Base-by-base conservation (phyloP, 352 stramenopile species). In the Globisporangium viniferum region DNA sequence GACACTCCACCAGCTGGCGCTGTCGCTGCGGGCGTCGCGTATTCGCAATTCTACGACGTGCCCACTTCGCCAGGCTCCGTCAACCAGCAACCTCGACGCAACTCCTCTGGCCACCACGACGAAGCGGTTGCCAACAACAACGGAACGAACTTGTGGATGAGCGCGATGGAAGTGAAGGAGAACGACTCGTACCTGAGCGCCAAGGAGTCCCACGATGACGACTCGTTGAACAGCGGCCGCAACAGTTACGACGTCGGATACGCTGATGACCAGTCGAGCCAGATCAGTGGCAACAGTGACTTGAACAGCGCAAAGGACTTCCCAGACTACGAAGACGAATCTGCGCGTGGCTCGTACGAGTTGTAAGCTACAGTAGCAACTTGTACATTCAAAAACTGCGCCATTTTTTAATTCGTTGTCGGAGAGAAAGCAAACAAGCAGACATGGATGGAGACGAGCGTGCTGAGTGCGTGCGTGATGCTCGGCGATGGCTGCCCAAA, bases 31-130 rank as follows among this genome's bases (percentile, higher is more conserved):
- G 83, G 83, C 27, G 75, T 90, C 36, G 74, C 77, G 1, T 93
- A 93, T 76, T 83, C 82, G 51, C 77, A 90, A 67, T 92, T 91
- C 64, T 92, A 93, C 73, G 82, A 92, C 68, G 73, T 79, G n/a
- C 63, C 77, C n/a, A 93, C 86, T 33, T 93, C 86, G 22, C 86
- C 86, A 0, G 73, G 68, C 2, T 75, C 71, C 24, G 62, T 62
- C 51, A 67, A 77, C 64, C 48, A 70, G n/a, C 44, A 70, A 35
- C 68, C 69, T 41, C 65, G 77, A 31, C 68, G 63, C 41, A 67
- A 73, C 55, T 61, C 71, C 44, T 69, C 56, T 33, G 27, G 41
- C 18, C 35, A 72, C 31, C 66, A 59, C 66, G 66, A 71, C 24
- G 46, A 64, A 55, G 24, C 57, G n/a, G 53, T 20, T 22, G 67